Evolutionary conservation across 2,329 filamentous ascomycete genomes (phyloP).

Genomic region (Penicillium sp.): DNA sequence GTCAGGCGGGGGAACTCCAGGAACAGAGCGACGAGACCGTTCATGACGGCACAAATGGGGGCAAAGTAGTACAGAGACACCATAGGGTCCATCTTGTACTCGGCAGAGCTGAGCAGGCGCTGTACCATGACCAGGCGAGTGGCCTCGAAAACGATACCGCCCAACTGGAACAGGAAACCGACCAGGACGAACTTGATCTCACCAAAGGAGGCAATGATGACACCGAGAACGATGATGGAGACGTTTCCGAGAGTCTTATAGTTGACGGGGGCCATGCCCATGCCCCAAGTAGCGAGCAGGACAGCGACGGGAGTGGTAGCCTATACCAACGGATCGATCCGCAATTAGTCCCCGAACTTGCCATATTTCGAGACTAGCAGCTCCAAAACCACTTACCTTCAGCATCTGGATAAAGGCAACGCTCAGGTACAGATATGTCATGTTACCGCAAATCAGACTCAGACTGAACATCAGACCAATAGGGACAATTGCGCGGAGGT

Average conservation of each 20-base stretch:
- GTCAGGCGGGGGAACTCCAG: slow-evolving; percentile 70
- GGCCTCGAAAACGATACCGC: slow-evolving; percentile 79
- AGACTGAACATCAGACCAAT: slow-evolving; percentile 96
- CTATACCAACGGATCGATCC: slow-evolving; percentile 47
- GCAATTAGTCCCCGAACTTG: slow-evolving; percentile 6
- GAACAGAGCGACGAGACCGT: slow-evolving; percentile 69
- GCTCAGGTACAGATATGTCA: slow-evolving; percentile 92
- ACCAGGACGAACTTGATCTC: slow-evolving; percentile 83
- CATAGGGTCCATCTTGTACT: slow-evolving; percentile 86
- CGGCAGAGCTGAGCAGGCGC: slow-evolving; percentile 73
- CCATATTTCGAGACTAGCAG: neutral
- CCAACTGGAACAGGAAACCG: slow-evolving; percentile 71
- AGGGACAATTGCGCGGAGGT: slow-evolving; percentile 88
- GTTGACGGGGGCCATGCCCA: slow-evolving; percentile 83
- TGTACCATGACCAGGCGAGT: slow-evolving; percentile 84
- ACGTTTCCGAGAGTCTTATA: slow-evolving; percentile 89
- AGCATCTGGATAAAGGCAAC: slow-evolving; percentile 99
- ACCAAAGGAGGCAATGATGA: slow-evolving; percentile 90
- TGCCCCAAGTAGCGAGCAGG: slow-evolving; percentile 82
- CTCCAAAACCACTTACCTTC: slow-evolving; percentile 52
- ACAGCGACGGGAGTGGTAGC: slow-evolving; percentile 95
- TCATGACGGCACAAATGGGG: slow-evolving; percentile 81
- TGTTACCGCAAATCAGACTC: slow-evolving; percentile 93
- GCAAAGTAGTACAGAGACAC: slow-evolving; percentile 90
- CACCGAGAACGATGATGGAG: slow-evolving; percentile 90